phyloP scores from a whole-genome alignment of 495 filamentous ascomycete species.

The Talaromyces trachyspermus region DNA sequence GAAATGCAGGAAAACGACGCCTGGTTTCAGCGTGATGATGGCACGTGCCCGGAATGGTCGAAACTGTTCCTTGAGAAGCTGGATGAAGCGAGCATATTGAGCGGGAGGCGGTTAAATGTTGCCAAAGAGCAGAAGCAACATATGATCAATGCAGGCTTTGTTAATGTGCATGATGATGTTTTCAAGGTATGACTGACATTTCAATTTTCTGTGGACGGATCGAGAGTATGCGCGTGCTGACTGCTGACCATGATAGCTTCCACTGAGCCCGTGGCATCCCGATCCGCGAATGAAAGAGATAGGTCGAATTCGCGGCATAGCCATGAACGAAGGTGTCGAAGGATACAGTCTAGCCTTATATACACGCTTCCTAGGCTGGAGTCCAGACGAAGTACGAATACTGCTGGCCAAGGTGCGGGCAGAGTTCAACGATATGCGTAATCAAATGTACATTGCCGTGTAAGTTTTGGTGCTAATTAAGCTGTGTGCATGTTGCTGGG shows the following conservation, averaged over 20 bases:
- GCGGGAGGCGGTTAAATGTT: constrained; percentile 6
- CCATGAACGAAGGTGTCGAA: constrained; percentile 20
- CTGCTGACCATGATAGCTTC: constrained; percentile 8
- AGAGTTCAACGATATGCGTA: constrained; percentile 16
- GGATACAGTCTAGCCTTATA: constrained; percentile 26
- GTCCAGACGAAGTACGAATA: constrained; percentile 38
- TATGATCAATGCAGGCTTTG: constrained; percentile 7
- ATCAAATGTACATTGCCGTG: constrained; percentile 11
- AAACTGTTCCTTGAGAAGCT: constrained; percentile 17
- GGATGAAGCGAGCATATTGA: constrained; percentile 7
- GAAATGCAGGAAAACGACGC: constrained; percentile 39
- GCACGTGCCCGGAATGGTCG: constrained; percentile 13
- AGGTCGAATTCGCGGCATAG: constrained; percentile 6
- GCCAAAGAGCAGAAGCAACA: constrained; percentile 8
- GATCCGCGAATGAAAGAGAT: constrained; percentile 9
- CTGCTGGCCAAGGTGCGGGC: constrained; percentile 38
- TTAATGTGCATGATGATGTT: constrained; percentile 9
- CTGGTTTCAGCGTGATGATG: constrained; percentile 16
- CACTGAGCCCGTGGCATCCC: constrained; percentile 19
- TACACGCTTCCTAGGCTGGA: constrained; percentile 40
- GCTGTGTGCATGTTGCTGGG: constrained; percentile 7
- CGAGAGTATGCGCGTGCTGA: neutral
- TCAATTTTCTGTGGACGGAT: too few relatives aligned
- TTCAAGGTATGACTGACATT: constrained; percentile 5
- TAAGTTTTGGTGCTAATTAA: too few relatives aligned